Base-by-base conservation (phyloP, 108 stramenopile genomes). In the Skeletonema potamos region DNA sequence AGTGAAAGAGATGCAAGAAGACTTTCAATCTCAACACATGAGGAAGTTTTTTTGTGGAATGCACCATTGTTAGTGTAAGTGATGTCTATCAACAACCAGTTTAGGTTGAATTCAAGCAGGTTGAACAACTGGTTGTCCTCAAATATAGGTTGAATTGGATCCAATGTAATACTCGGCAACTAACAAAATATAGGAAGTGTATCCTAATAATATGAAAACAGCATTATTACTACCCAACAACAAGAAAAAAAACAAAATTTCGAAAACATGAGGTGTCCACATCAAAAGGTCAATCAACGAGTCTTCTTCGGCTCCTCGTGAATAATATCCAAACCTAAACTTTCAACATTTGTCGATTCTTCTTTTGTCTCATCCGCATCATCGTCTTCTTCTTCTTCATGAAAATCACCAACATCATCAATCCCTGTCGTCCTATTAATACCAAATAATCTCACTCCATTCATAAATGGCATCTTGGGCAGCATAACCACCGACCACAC, bases 371-470 rank as follows among this genome's bases (percentile, higher is more conserved):
- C 48, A 51, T 51, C 7, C 1, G 18, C 22, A 51, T 51, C 48
- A 51, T 51, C 48, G 1, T 51, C 48, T 8, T 51, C 48, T 51
- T 51, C 48, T 22, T 18, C 22, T 6, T 51, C 48, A 51, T 51
- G n/a, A n/a, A n/a, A n/a, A n/a, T n/a, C n/a, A 54, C 74, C 79
- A 15, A 68, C 81, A 84, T 97, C 96, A 73, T 97, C 97, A 73
- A 98, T 97, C 15, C 98, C 98, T 11, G 87, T 82, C 12, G 98
- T 99, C 68, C 87, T 82, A 75, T 99, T 99, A 79, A 98, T 98
- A 20, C 97, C 94, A 43, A 98, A 82, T 29, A 99, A 82, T 46
- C 98, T 87, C 27, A 99, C 98, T 17, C 96, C 92, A 67, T 97
- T 96, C 97, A 99, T 98, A 37, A 73, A 76, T 26, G 94, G 95